These are phyloP conservation scores for Citrus sinensis DNA, from an alignment of 345 rosid species.

Conservation along the genomic window DVS_A1.0 CM039168.1:22166001-22166500, in stretches of 20 bases:
- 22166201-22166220: background rate
- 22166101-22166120: too few species aligned
- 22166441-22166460: background rate
- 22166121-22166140: too few species aligned
- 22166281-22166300: constrained; percentile 80
- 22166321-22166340: constrained; percentile 63
- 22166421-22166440: background rate
- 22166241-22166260: constrained; percentile 81
- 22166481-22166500: background rate
- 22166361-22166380: constrained; percentile 43
- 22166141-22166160: too few species aligned
- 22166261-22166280: constrained; percentile 65
- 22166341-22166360: constrained; percentile 59
- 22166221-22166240: constrained; percentile 2
- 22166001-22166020: constrained; percentile 29
- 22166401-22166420: background rate
- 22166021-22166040: constrained; percentile 70
- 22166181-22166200: background rate
- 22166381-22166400: background rate
- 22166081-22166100: too few species aligned
- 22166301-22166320: constrained; percentile 61
- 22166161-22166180: background rate
- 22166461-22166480: background rate
- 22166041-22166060: constrained; percentile 57
- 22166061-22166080: background rate